A percentile compares a stretch with the other conserved stretches of the same genome.
These are phyloP conservation scores for Penstemon davidsonii DNA, from an alignment of 257 asterid genomes.

Conservation along the genomic window DNA sequence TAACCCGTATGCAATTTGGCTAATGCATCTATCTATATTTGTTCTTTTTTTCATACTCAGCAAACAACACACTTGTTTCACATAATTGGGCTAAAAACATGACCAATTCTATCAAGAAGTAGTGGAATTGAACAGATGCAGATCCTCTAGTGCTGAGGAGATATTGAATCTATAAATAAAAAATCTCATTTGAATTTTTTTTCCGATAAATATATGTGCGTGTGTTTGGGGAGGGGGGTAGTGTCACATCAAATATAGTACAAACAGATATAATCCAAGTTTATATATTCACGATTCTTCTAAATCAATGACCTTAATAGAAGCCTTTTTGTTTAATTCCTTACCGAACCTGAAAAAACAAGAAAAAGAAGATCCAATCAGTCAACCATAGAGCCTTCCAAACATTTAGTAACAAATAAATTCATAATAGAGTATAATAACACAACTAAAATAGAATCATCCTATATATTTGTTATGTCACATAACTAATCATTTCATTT, in stretches of 20 bases:
- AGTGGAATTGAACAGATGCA: not conserved
- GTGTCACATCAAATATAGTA: conserved; percentile 18
- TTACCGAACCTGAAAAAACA: conserved; percentile 78
- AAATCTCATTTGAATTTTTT: not conserved
- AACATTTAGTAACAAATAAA: too few relatives aligned
- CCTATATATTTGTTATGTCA: not conserved
- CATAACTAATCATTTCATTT: too few relatives aligned
- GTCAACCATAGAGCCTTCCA: not conserved
- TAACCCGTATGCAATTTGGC: too few relatives aligned
- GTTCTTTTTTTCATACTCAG: too few relatives aligned
- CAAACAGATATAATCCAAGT: conserved; percentile 22
- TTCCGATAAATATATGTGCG: too few relatives aligned
- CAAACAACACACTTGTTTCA: too few relatives aligned
- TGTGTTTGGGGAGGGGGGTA: not conserved
- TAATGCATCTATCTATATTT: too few relatives aligned
- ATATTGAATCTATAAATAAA: not conserved
- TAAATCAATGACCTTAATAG: conserved; percentile 96
- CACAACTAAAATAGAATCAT: too few relatives aligned
- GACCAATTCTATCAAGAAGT: not conserved
- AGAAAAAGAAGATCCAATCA: conserved; percentile 5
- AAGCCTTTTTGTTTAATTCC: conserved; percentile 88
- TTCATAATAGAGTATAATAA: too few relatives aligned
- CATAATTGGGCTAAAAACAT: too few relatives aligned
- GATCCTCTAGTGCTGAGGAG: not conserved
- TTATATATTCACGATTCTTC: conserved; percentile 95